Percentiles rank a stretch among this genome's conserved stretches.
Conservation (phyloP, 2,329 filamentous ascomycete genomes). For the Apiospora kogelbergensis region DNA sequence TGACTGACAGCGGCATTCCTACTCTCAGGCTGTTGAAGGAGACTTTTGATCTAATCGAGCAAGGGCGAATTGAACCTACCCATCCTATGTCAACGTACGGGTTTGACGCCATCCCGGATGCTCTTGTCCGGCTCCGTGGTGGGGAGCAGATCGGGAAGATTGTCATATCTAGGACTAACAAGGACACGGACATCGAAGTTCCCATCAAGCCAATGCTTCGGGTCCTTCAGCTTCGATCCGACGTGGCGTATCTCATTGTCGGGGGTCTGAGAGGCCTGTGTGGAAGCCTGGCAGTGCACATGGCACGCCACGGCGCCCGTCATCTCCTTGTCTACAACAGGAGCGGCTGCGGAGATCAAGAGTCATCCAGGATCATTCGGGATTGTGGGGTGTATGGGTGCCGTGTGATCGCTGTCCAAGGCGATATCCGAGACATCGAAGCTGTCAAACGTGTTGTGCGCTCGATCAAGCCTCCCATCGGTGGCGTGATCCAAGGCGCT, state of each 20-base stretch:
- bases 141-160: slow-evolving; percentile 19
- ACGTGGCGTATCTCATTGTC: slow-evolving; percentile 33
- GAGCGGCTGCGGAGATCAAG: slow-evolving; percentile 21
- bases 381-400: slow-evolving; percentile 24
- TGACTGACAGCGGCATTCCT: too few relatives aligned
- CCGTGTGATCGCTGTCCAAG: background rate
- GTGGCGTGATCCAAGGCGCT: too few relatives aligned
- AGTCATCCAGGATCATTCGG: slow-evolving; percentile 17
- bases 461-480: too few relatives aligned
- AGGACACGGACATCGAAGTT: background rate
- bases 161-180: slow-evolving; percentile 7
- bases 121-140: slow-evolving; percentile 15
- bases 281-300: slow-evolving; percentile 27
- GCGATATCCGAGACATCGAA: slow-evolving; percentile 20
- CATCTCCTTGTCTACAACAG: slow-evolving; percentile 30
- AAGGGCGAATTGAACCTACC: background rate
- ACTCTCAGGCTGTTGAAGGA: background rate
- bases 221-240: background rate
- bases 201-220: background rate
- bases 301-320: slow-evolving; percentile 29
- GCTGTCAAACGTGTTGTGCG: slow-evolving; percentile 15
- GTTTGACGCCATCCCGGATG: slow-evolving; percentile 11
- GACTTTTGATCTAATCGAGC: slow-evolving; percentile 11
- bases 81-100: slow-evolving; percentile 14
- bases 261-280: slow-evolving; percentile 36